Percentiles rank a stretch among this genome's conserved stretches.
phyloP scores from a whole-genome alignment of 2,329 filamentous ascomycete species.

The Corynespora cassiicola region DNA sequence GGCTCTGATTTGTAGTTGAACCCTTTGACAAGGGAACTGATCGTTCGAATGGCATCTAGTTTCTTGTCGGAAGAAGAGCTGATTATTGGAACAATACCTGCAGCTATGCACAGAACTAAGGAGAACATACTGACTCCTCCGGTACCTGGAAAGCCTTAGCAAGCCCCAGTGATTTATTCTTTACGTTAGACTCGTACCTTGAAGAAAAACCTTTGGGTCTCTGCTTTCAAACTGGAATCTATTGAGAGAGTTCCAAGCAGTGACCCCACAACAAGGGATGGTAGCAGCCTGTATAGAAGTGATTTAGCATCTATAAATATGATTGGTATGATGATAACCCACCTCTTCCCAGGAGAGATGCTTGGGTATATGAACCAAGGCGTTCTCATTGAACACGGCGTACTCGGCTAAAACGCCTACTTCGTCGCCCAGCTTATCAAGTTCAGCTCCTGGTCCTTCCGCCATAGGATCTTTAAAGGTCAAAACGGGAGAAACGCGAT shows the following conservation, averaged over 20 bases:
- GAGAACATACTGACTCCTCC: slow-evolving; percentile 49
- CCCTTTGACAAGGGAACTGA: slow-evolving; percentile 32
- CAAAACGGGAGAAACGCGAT: slow-evolving; percentile 28
- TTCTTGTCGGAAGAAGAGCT: slow-evolving; percentile 65
- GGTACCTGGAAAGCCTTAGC: slow-evolving; percentile 33
- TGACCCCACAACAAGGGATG: slow-evolving; percentile 28
- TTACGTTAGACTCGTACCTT: slow-evolving; percentile 2
- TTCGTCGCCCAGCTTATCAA: slow-evolving; percentile 7
- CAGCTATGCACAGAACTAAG: slow-evolving; percentile 29
- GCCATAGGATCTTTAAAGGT: too few species aligned
- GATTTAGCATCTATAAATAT: background rate
- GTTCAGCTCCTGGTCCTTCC: slow-evolving; percentile 23
- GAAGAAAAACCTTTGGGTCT: slow-evolving; percentile 11
- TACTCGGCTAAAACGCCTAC: slow-evolving; percentile 32
- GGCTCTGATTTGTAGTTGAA: slow-evolving; percentile 66
- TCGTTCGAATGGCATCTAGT: slow-evolving; percentile 54
- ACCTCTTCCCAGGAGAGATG: slow-evolving; percentile 36
- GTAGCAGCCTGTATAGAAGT: slow-evolving; percentile 20
- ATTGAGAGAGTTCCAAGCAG: slow-evolving; percentile 30
- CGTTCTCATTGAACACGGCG: slow-evolving; percentile 28
- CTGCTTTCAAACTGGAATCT: slow-evolving; percentile 13
- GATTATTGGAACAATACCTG: slow-evolving; percentile 55
- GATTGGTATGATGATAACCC: background rate
- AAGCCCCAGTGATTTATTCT: background rate
- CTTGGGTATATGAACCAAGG: slow-evolving; percentile 27